phyloP scores from a whole-genome alignment of 768 basidiomycete genomes.

The Hygrocybe punicea region DNA sequence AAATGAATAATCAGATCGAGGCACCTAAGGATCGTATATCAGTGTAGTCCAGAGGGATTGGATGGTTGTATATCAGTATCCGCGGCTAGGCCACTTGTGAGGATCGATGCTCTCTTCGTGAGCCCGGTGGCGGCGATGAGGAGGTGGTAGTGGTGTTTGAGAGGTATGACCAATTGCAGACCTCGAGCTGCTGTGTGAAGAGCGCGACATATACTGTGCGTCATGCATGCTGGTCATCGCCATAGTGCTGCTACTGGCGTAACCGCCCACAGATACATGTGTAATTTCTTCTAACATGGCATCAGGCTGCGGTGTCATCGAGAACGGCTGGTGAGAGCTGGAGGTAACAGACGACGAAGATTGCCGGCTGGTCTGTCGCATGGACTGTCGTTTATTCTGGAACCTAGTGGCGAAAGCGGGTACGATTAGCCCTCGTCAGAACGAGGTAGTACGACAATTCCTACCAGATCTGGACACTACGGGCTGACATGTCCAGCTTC shows the following conservation, averaged over 20 bases:
- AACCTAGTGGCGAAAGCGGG: constrained; percentile 52
- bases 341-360: constrained; percentile 46
- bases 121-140: constrained; percentile 43
- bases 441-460: constrained; percentile 22
- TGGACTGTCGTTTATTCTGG: constrained; percentile 82
- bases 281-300: constrained; percentile 40
- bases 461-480: constrained; percentile 86
- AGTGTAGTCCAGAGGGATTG: too few species aligned
- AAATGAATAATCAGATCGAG: too few species aligned
- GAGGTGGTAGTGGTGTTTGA: constrained; percentile 28
- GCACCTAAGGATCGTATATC: too few species aligned
- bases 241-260: constrained; percentile 34
- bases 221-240: constrained; percentile 26
- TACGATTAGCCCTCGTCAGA: constrained; percentile 16
- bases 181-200: constrained; percentile 40
- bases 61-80: constrained; percentile 37
- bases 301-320: constrained; percentile 39
- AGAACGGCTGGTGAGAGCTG: constrained; percentile 49
- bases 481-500: constrained; percentile 74
- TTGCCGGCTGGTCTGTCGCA: constrained; percentile 74
- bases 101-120: constrained; percentile 44
- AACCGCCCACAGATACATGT: constrained; percentile 22
- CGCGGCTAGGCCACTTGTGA: constrained; percentile 48
- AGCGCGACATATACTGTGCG: constrained; percentile 37
- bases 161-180: constrained; percentile 33